These are phyloP conservation scores for Garcia nutans DNA, from an alignment of 345 rosid species.

Conservation along the genomic window DNA sequence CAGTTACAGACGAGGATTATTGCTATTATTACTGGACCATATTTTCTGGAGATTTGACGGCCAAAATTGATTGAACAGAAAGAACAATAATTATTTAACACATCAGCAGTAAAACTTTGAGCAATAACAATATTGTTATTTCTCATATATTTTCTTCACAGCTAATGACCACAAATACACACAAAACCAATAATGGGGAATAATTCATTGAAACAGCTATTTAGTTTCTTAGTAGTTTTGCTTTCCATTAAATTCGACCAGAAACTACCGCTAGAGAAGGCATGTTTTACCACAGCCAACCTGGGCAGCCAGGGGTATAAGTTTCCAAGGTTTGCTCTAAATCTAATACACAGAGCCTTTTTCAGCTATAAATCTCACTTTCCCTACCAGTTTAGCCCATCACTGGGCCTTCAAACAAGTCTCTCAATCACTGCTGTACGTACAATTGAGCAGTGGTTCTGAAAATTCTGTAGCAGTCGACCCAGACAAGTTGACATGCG, in stretches of 20 bases:
- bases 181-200: slow-evolving; percentile 25
- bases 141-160: slow-evolving; percentile 14
- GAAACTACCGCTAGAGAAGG: slow-evolving; percentile 97
- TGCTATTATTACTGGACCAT: too few species aligned
- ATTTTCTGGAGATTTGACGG: too few species aligned
- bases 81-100: neutral
- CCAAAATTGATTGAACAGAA: too few species aligned
- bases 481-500: slow-evolving; percentile 18
- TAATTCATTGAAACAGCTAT: slow-evolving; percentile 23
- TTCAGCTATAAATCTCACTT: slow-evolving; percentile 27
- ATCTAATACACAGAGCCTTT: slow-evolving; percentile 43
- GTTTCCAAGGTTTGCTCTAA: slow-evolving; percentile 43
- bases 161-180: slow-evolving; percentile 25
- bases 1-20: too few species aligned
- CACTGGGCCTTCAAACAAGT: slow-evolving; percentile 20
- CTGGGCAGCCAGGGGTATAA: slow-evolving; percentile 82
- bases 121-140: neutral
- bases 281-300: slow-evolving; percentile 68
- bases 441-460: slow-evolving; percentile 32
- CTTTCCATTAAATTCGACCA: slow-evolving; percentile 32
- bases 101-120: neutral
- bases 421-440: slow-evolving; percentile 41
- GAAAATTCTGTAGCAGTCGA: slow-evolving; percentile 20
- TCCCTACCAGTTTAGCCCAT: slow-evolving; percentile 31
- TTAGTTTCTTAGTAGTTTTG: slow-evolving; percentile 26